Evolutionary conservation across 2,329 filamentous ascomycete genomes (phyloP).

Genomic region (Aureobasidium sp.): DNA sequence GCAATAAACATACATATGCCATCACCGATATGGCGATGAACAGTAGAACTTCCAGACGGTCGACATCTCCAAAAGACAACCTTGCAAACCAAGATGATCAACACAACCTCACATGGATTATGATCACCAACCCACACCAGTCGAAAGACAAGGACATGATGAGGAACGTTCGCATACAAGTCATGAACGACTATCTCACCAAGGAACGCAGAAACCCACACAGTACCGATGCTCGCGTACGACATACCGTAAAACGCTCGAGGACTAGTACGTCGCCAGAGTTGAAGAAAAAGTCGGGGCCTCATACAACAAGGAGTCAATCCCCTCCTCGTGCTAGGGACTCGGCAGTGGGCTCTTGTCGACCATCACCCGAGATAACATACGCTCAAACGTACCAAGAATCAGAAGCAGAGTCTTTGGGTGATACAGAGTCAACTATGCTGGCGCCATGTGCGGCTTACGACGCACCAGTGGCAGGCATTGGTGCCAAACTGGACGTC

Average conservation of each 20-base stretch:
- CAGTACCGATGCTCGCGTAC: constrained; percentile 23
- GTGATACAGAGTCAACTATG: background rate
- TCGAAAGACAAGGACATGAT: constrained; percentile 25
- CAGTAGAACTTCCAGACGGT: background rate
- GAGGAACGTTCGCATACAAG: constrained; percentile 26
- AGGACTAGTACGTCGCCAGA: background rate
- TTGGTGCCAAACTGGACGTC: constrained; percentile 2
- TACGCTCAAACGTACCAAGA: background rate
- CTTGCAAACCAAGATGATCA: background rate
- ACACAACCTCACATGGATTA: constrained; percentile 22
- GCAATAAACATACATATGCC: background rate
- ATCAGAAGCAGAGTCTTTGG: background rate
- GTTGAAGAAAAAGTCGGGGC: background rate
- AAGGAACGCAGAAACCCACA: constrained; percentile 25
- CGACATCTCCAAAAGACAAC: background rate
- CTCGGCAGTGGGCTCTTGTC: background rate
- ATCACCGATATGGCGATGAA: background rate
- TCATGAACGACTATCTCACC: constrained; percentile 28
- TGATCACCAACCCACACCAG: constrained; percentile 24
- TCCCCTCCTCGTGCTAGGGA: background rate
- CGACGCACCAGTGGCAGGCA: background rate
- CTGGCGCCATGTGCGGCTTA: background rate
- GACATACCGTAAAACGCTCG: background rate
- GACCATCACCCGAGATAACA: background rate
- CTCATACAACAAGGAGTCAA: background rate